These are phyloP conservation scores for Xanthoparmelia taractica DNA, from an alignment of 495 filamentous ascomycete genomes.

Conservation along the genomic window DNA sequence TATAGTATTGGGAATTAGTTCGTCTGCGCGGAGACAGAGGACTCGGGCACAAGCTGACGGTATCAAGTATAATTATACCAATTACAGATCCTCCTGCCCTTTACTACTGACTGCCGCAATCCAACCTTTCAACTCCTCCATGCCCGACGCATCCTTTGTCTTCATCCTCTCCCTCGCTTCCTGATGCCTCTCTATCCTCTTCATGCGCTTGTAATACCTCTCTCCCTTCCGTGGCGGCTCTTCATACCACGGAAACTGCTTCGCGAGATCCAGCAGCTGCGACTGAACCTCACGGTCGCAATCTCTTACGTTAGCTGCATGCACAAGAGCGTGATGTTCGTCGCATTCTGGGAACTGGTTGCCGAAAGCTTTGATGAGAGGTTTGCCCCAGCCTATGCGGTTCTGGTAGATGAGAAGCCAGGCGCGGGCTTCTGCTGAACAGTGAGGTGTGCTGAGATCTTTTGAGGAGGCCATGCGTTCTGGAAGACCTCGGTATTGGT, in stretches of 20 bases:
- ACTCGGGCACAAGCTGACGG: too few species aligned
- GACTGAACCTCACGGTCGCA: neutral
- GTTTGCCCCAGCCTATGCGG: neutral
- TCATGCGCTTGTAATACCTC: neutral
- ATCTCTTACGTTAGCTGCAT: neutral
- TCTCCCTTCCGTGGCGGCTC: neutral
- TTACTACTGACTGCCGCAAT: too few species aligned
- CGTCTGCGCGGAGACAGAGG: too few species aligned
- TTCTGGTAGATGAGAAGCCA: neutral
- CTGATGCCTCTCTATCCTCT: neutral
- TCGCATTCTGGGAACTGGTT: neutral
- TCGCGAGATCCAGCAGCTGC: neutral
- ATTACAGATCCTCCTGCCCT: too few species aligned
- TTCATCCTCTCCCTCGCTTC: neutral
- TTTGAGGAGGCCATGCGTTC: neutral
- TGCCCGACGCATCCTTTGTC: too few species aligned
- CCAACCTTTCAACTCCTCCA: too few species aligned
- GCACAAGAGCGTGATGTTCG: accelerated
- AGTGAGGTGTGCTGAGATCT: neutral
- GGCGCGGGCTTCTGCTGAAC: neutral
- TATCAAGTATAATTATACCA: too few species aligned
- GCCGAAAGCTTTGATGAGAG: neutral
- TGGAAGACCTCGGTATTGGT: neutral
- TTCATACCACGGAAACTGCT: neutral
- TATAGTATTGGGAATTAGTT: too few species aligned